Evolutionary conservation across 73 alveolate species (phyloP).

Genomic region (Paramecium biaurelia): DNA sequence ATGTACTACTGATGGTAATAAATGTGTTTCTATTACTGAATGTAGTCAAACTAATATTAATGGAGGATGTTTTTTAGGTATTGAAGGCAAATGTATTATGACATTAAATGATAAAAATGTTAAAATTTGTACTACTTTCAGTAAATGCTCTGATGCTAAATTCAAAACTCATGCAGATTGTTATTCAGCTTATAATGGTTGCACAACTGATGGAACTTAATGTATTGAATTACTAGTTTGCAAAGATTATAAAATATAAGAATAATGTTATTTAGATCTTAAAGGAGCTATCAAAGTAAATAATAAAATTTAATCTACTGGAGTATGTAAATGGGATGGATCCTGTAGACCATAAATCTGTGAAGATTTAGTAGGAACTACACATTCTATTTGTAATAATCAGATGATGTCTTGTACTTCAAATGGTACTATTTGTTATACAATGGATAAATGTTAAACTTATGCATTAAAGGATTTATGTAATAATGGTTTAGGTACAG

Average conservation of each 20-base stretch:
- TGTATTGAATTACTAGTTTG: neutral
- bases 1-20: conserved; percentile 35
- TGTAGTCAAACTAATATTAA: neutral
- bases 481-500: neutral
- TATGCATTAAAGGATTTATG: neutral
- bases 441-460: neutral
- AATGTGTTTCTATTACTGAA: neutral
- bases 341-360: neutral
- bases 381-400: neutral
- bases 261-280: neutral
- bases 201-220: neutral
- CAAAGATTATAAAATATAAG: neutral
- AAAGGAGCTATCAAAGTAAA: neutral
- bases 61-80: neutral
- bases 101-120: neutral
- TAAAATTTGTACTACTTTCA: neutral
- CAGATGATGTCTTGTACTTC: neutral
- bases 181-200: neutral
- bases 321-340: neutral
- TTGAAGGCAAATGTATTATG: neutral
- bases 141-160: neutral
- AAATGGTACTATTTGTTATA: neutral
- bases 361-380: neutral
- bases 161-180: conserved; percentile 8
- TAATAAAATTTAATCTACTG: neutral